These are phyloP conservation scores for Coemansia biformis DNA, from an alignment of 192 early-diverging fungal species.

Conservation along the genomic window DNA sequence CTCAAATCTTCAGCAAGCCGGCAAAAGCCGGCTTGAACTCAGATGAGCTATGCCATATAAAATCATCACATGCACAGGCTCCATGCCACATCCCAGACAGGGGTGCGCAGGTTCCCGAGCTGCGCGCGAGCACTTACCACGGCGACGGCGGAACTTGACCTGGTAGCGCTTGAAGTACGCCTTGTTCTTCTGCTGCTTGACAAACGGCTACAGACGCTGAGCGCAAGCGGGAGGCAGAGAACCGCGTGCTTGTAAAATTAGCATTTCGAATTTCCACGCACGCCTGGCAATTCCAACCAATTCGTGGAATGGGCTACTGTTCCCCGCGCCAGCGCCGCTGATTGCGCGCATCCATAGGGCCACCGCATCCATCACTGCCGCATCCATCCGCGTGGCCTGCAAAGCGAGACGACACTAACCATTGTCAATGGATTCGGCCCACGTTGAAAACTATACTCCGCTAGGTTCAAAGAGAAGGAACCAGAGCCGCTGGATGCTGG, in stretches of 20 bases:
- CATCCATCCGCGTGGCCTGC: neutral
- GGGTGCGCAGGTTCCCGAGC: too few relatives aligned
- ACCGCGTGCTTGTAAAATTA: neutral
- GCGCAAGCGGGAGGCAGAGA: too few relatives aligned
- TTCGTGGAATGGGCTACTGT: too few relatives aligned
- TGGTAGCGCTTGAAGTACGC: slow-evolving; percentile 99
- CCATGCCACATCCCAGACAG: too few relatives aligned
- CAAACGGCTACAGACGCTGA: slow-evolving; percentile 55
- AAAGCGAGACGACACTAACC: slow-evolving; percentile 19
- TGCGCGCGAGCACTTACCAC: slow-evolving; percentile 67
- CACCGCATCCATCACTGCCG: slow-evolving; percentile 1
- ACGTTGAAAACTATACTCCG: slow-evolving; percentile 30
- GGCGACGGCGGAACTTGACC: slow-evolving; percentile 98
- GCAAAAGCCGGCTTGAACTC: slow-evolving; percentile 50
- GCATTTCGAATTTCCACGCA: too few relatives aligned
- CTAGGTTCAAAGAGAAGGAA: slow-evolving; percentile 33
- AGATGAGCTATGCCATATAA: slow-evolving; percentile 69
- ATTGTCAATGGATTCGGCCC: slow-evolving; percentile 35
- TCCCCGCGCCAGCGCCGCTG: too few relatives aligned
- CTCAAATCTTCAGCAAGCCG: slow-evolving; percentile 52
- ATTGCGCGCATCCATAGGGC: neutral
- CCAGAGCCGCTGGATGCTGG: neutral
- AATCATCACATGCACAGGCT: slow-evolving; percentile 56
- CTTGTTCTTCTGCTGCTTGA: slow-evolving; percentile 92
- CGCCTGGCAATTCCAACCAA: too few relatives aligned